Conservation (phyloP, 148 eudicot genomes). For the Pharnaceum exiguum region DNA sequence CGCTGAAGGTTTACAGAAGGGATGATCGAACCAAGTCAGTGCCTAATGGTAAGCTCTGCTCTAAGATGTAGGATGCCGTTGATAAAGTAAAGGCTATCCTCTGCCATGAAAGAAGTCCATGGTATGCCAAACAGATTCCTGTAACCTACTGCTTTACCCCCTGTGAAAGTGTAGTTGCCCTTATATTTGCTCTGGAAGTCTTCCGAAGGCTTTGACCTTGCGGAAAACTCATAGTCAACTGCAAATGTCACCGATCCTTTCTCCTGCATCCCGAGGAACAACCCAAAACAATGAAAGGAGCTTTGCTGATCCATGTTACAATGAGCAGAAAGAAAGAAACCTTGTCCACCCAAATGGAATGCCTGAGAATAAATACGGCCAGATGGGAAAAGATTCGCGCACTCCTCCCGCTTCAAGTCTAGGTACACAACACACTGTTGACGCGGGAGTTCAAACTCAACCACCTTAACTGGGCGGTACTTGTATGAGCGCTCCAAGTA, state of each 20-base stretch:
- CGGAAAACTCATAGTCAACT: constrained; percentile 86
- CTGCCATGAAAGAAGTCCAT: constrained; percentile 85
- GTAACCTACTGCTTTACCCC: constrained; percentile 91
- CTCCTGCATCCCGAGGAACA: constrained; percentile 91
- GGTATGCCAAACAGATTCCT: constrained; percentile 77
- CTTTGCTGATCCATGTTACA: constrained; percentile 95
- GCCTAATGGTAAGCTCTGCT: constrained; percentile 85
- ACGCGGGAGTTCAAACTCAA: constrained; percentile 78
- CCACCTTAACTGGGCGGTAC: constrained; percentile 80
- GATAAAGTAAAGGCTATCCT: constrained; percentile 83
- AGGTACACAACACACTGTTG: constrained; percentile 88
- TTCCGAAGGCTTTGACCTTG: constrained; percentile 71
- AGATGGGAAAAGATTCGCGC: constrained; percentile 63
- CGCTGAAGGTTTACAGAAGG: neutral
- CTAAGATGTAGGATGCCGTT: constrained; percentile 69
- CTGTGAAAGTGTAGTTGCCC: constrained; percentile 83
- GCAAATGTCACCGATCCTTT: constrained; percentile 82
- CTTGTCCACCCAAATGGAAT: constrained; percentile 93
- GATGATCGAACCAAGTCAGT: constrained; percentile 19
- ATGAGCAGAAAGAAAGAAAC: constrained; percentile 86
- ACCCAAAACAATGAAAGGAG: constrained; percentile 79
- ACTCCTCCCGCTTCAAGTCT: constrained; percentile 77
- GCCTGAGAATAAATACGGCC: constrained; percentile 90
- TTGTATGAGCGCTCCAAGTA: constrained; percentile 75
- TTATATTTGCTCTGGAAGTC: constrained; percentile 81